Conservation (phyloP, 2,329 filamentous ascomycete genomes). For the Pestalotiopsis sp. region DNA sequence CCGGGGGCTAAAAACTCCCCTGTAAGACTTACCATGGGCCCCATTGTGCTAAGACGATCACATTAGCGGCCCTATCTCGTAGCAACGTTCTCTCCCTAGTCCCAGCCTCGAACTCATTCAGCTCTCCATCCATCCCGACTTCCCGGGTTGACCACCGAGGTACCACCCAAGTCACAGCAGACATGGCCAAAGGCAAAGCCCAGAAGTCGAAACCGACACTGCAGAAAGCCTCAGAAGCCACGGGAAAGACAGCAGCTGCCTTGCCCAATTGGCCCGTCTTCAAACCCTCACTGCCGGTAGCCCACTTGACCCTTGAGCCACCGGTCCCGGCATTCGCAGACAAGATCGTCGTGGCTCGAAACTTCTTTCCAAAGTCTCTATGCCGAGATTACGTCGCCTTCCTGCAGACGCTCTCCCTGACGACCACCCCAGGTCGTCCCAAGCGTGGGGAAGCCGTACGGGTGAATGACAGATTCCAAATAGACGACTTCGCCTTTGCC, state of each 20-base stretch:
- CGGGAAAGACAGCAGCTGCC: slow-evolving; percentile 19
- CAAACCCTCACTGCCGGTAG: slow-evolving; percentile 67
- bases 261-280: slow-evolving; percentile 70
- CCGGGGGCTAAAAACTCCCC: too few relatives aligned
- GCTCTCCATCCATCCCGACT: not conserved
- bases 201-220: not conserved
- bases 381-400: slow-evolving; percentile 79
- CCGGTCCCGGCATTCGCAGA: slow-evolving; percentile 43
- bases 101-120: not conserved
- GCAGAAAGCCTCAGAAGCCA: not conserved
- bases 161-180: not conserved
- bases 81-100: not conserved
- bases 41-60: not conserved
- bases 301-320: slow-evolving; percentile 63
- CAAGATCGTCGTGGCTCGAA: slow-evolving; percentile 74
- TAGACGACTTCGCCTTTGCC: slow-evolving; percentile 77
- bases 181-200: not conserved
- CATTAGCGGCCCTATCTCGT: not conserved
- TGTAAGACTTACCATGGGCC: not conserved
- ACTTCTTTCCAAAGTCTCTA: slow-evolving; percentile 74
- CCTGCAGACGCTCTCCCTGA: slow-evolving; percentile 67
- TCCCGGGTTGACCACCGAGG: not conserved
- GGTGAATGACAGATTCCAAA: slow-evolving; percentile 87
- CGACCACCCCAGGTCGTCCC: slow-evolving; percentile 77
- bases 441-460: slow-evolving; percentile 80